Evolutionary conservation across 805 yeast species (phyloP), one percentile per base, ranked within the genome.

Genomic region (Ogataea polymorpha): DNA sequence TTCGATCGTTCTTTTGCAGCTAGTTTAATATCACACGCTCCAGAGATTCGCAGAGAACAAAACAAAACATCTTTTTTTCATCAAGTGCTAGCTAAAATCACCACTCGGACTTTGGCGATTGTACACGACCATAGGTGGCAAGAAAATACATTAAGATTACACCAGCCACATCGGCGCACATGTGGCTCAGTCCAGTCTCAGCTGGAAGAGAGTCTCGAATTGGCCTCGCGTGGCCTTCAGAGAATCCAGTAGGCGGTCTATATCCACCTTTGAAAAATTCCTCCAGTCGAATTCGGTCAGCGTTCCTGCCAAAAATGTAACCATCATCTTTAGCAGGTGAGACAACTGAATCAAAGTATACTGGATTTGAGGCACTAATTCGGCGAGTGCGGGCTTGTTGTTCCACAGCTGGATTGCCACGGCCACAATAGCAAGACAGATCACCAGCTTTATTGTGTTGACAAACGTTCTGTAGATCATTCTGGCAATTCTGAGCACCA

Each of bases 1-100:
- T 26, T 26, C 10, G 21, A 12, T 26, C n/a, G 41, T 12, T 32
- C 14, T 23, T 15, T 32, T 27, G 18, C 27, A 16, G 11, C 37
- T 39, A 34, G 32, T 32, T 25, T 32, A 32, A 18, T 32, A 24
- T 13, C 17, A 20, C 26, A 13, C 23, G 37, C 37, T 39, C 33
- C 30, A 15, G n/a, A 25, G 5, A 18, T 27, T 23, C 21, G 16
- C 21, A 33, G 34, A 39, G 30, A 34, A 39, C 42, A 39, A 39
- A 39, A 39, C 42, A 39, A 39, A 39, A 39, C 42, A 39, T 28
- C 34, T 33, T 39, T 39, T 37, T 31, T 35, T 25, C 27, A 15
- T 13, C 12, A 31, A 37, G 21, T 14, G 33, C 39, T 28, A 36
- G 9, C 23, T 26, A 29, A 35, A 30, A 37, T 18, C 26, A 29